These are phyloP conservation scores for Mentha longifolia DNA, from an alignment of 257 asterid species.

Conservation along the genomic window DNA sequence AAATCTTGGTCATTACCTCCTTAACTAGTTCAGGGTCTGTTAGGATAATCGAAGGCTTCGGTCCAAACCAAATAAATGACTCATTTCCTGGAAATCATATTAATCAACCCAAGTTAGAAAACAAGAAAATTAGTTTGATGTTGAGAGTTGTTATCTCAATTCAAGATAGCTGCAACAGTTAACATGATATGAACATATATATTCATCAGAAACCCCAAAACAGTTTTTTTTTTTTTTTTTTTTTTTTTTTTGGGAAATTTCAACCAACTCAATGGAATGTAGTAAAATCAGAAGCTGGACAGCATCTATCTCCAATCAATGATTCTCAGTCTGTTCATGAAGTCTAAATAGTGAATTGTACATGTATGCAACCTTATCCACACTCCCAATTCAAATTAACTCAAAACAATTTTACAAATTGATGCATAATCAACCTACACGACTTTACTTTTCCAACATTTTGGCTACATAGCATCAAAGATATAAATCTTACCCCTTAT, in stretches of 20 bases:
- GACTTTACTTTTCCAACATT: background rate
- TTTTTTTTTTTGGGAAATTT: too few species aligned
- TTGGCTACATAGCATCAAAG: background rate
- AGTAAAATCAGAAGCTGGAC: too few species aligned
- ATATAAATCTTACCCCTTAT: background rate
- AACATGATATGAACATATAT: background rate
- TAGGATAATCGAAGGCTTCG: conserved; percentile 46
- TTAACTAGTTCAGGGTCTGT: conserved; percentile 51
- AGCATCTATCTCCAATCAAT: too few species aligned
- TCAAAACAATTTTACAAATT: background rate
- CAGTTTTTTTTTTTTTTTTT: too few species aligned
- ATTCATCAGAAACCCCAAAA: background rate
- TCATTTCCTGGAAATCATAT: conserved; percentile 47
- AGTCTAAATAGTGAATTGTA: too few species aligned
- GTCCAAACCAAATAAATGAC: conserved; percentile 57
- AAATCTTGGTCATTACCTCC: conserved; percentile 46
- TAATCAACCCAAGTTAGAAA: background rate
- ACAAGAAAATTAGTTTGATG: background rate
- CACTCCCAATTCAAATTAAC: background rate
- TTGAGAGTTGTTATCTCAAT: background rate
- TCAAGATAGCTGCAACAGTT: background rate
- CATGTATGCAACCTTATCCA: background rate
- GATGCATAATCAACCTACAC: background rate
- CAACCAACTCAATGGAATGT: too few species aligned
- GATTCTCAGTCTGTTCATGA: too few species aligned